phyloP scores from a whole-genome alignment of 1,284 basidiomycete genomes.

The Puccinia polysora region DNA sequence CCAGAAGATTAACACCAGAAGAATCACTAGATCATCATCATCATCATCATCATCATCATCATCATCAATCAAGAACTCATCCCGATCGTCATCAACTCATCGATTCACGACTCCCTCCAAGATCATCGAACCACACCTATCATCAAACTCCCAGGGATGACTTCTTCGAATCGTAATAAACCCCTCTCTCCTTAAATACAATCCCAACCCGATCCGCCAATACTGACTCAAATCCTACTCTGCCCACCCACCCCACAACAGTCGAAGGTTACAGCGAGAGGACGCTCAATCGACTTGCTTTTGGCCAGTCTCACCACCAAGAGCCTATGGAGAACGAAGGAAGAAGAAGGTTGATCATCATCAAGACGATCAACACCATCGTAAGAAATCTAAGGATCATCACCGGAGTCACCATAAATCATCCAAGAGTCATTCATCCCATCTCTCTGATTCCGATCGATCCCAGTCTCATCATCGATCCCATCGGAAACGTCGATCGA shows the following conservation, averaged over 20 bases:
- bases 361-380: not conserved
- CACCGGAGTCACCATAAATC: not conserved
- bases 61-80: not conserved
- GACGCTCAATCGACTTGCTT: slow-evolving; percentile 8
- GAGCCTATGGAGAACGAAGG: slow-evolving; percentile 15
- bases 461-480: not conserved
- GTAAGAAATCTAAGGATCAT: not conserved
- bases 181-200: too few relatives aligned
- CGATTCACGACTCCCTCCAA: not conserved
- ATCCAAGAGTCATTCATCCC: not conserved
- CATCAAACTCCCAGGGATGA: slow-evolving; percentile 32
- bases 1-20: slow-evolving; percentile 17
- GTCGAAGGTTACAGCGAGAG: slow-evolving; percentile 32
- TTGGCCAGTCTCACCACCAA: slow-evolving; percentile 28
- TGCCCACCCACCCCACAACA: not conserved
- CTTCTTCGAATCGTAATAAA: slow-evolving; percentile 30
- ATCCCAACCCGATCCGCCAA: too few relatives aligned
- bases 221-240: too few relatives aligned
- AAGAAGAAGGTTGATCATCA: slow-evolving; percentile 3
- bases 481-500: slow-evolving; percentile 4
- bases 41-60: not conserved
- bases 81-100: not conserved
- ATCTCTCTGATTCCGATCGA: not conserved
- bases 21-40: slow-evolving; percentile 12
- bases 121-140: not conserved